Evolutionary conservation across 2,329 filamentous ascomycete genomes (phyloP).

Genomic region (Scleromitrula shiraiana): DNA sequence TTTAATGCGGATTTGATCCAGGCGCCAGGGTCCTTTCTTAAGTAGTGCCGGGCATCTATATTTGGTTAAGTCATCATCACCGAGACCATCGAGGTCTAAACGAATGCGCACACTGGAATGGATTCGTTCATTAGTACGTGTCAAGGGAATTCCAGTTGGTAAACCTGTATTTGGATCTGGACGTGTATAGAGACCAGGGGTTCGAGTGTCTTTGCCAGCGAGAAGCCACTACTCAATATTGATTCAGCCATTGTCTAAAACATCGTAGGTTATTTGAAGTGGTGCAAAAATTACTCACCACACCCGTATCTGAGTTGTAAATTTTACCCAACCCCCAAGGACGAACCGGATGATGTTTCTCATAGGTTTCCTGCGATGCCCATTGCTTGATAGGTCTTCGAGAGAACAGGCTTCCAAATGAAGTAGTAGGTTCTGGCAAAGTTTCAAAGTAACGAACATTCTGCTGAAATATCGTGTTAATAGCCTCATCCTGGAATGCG

Average conservation of each 20-base stretch:
- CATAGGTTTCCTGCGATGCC: slow-evolving; percentile 42
- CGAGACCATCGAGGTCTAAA: slow-evolving; percentile 30
- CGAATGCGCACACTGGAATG: slow-evolving; percentile 29
- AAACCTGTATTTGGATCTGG: slow-evolving; percentile 33
- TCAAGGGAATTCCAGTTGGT: slow-evolving; percentile 31
- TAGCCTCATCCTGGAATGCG: slow-evolving; percentile 30
- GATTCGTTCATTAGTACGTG: slow-evolving; percentile 34
- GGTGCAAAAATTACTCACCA: too few relatives aligned
- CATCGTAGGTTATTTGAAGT: too few relatives aligned
- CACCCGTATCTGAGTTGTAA: slow-evolving; percentile 26
- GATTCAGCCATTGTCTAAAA: too few relatives aligned
- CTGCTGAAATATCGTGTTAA: slow-evolving; percentile 26
- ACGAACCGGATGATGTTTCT: slow-evolving; percentile 37
- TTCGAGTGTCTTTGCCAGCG: slow-evolving; percentile 33
- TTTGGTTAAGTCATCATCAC: slow-evolving; percentile 29
- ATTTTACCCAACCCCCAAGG: slow-evolving; percentile 32
- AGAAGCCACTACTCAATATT: slow-evolving; percentile 29
- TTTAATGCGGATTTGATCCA: slow-evolving; percentile 18
- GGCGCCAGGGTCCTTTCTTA: slow-evolving; percentile 20
- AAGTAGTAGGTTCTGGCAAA: slow-evolving; percentile 13
- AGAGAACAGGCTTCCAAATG: slow-evolving; percentile 15
- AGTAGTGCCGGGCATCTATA: slow-evolving; percentile 34
- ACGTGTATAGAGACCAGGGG: slow-evolving; percentile 32
- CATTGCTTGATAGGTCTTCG: slow-evolving; percentile 26
- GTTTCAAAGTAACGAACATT: slow-evolving; percentile 26